These are phyloP conservation scores for Thielaviopsis ethacetica DNA, from an alignment of 2,329 filamentous ascomycete genomes.

Conservation along the genomic window DNA sequence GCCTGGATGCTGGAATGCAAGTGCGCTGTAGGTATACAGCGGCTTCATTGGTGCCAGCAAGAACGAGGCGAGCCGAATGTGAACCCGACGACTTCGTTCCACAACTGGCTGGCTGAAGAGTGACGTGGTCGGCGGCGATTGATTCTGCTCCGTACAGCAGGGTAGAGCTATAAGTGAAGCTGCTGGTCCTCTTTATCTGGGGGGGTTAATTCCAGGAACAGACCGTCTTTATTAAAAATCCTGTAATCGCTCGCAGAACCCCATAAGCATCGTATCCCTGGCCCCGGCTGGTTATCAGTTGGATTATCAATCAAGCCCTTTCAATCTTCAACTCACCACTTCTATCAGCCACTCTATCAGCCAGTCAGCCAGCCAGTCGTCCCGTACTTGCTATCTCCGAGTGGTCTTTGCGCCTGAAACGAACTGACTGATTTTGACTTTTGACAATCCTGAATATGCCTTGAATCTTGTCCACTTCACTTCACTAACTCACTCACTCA, in stretches of 20 bases:
- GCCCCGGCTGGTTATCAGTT: not conserved
- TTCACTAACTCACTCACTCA: not conserved
- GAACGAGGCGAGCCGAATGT: not conserved
- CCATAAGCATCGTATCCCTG: too few species aligned
- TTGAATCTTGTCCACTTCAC: not conserved
- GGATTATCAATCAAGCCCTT: constrained; percentile 10
- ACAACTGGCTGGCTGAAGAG: too few species aligned
- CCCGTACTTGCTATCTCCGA: not conserved
- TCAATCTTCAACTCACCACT: too few species aligned
- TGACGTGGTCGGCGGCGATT: too few species aligned
- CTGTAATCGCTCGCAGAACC: too few species aligned
- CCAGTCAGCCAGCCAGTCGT: too few species aligned
- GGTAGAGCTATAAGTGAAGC: too few species aligned
- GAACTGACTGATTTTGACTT: not conserved
- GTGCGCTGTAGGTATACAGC: not conserved
- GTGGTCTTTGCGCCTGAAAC: not conserved
- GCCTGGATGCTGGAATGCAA: not conserved
- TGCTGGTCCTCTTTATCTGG: too few species aligned
- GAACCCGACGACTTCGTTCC: not conserved
- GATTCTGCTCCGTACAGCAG: too few species aligned
- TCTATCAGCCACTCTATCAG: not conserved
- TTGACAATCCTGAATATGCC: not conserved
- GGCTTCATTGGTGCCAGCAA: not conserved
- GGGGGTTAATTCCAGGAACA: too few species aligned
- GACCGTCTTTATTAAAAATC: too few species aligned